phyloP scores from a whole-genome alignment of 2,329 filamentous ascomycete species.

The Ophiocordyceps camponoti-floridani region DNA sequence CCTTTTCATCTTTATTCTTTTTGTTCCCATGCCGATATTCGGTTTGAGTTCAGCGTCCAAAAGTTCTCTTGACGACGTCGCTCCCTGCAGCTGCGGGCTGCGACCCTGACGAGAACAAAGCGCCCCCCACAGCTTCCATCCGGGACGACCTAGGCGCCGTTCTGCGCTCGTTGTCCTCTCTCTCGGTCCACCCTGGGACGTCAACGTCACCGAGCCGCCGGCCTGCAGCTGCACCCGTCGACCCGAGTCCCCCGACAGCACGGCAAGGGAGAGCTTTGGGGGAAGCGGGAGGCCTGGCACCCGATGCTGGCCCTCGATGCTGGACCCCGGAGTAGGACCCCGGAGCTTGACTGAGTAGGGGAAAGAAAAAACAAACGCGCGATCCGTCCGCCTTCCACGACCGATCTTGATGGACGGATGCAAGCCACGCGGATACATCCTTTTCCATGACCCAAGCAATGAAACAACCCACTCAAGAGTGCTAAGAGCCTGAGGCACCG shows the following conservation, averaged over 20 bases:
- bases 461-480: slow-evolving; percentile 1
- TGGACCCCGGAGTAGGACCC: background rate
- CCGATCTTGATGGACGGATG: slow-evolving; percentile 1
- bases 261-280: background rate
- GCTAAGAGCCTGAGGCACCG: background rate
- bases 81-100: background rate
- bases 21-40: background rate
- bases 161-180: slow-evolving; percentile 3
- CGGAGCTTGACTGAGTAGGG: background rate
- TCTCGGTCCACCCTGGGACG: background rate
- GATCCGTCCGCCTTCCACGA: slow-evolving; percentile 2
- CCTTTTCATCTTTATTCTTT: background rate
- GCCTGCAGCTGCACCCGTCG: background rate
- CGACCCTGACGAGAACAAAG: background rate
- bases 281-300: background rate
- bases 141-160: slow-evolving; percentile 1
- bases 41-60: background rate
- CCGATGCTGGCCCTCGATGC: background rate
- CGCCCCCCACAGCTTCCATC: background rate
- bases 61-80: background rate
- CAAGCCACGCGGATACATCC: background rate
- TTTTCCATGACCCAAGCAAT: slow-evolving; percentile 1
- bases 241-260: background rate
- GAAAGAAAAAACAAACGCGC: background rate
- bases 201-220: background rate